These are phyloP conservation scores for Kalanchoe fedtschenkoi DNA, from an alignment of 164 flowering plant genomes.

Conservation along the genomic window DNA sequence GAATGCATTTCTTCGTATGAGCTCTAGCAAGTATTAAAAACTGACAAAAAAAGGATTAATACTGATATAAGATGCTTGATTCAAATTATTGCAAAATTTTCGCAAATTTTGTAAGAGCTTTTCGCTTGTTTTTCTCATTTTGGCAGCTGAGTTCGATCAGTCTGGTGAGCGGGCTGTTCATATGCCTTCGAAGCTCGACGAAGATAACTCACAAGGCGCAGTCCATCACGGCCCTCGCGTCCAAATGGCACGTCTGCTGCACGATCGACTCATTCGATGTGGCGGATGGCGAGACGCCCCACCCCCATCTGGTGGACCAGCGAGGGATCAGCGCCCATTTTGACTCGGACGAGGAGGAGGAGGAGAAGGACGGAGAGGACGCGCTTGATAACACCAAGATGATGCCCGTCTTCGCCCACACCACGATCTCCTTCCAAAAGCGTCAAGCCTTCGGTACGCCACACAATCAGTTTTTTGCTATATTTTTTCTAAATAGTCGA, in stretches of 20 bases:
- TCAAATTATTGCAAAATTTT: no score
- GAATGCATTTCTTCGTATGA: no score
- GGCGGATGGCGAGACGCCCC: slow-evolving; percentile 46
- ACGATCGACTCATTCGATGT: slow-evolving; percentile 63
- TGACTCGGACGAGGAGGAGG: slow-evolving; percentile 35
- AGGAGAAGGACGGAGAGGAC: slow-evolving; percentile 46
- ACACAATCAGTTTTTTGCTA: no score
- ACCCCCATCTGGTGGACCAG: slow-evolving; percentile 2
- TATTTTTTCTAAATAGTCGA: no score
- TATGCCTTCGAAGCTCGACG: slow-evolving; percentile 64
- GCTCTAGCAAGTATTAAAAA: no score
- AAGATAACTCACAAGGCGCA: slow-evolving; percentile 92
- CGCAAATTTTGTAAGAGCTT: neutral
- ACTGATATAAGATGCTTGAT: no score
- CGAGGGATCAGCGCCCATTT: slow-evolving; percentile 10
- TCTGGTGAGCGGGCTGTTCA: slow-evolving; percentile 49
- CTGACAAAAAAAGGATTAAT: no score
- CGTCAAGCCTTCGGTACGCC: slow-evolving; percentile 77
- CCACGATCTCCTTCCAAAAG: slow-evolving; percentile 63
- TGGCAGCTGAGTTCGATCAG: slow-evolving; percentile 73
- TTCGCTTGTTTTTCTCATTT: neutral
- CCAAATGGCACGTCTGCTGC: slow-evolving; percentile 87
- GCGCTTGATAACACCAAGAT: slow-evolving; percentile 49
- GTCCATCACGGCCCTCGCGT: slow-evolving; percentile 55
- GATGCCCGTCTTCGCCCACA: slow-evolving; percentile 35